Base-by-base conservation (phyloP, 345 rosid species). In the Salix udensis region DNA sequence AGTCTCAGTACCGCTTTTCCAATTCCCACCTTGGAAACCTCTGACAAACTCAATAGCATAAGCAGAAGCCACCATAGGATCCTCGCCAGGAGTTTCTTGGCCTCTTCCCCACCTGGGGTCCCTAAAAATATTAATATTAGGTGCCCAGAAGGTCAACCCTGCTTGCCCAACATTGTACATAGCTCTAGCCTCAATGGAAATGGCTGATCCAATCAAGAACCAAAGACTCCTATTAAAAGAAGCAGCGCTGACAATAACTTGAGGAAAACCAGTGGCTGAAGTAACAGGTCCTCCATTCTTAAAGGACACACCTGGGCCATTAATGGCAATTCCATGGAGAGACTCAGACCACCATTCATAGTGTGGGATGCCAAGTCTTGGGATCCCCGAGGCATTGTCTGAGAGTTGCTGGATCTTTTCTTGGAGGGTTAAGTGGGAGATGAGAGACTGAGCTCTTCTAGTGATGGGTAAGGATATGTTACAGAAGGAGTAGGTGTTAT, bases 51-150 rank as follows among this genome's bases (percentile, higher is more conserved):
- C 92, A 82, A 87, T 72, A 14, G 88, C 93, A 84, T 83, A 95
- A 60, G 88, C 92, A 26, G 97, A 89, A 67, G 82, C 90, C 24
- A 91, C 89, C 86, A 83, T 82, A 1, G 98, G 98, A 85, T 95
- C 98, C 74, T 95, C 98, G 3, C 98, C 97, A 3, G 97, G 96
- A 82, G 93, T 93, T 83, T 95, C 97, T 78, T 95, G 98, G 70
- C 97, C 97, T 79, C 98, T 89, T 1, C 98, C 97, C 98, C 98
- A 92, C 69, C 98, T 90, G 39, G 97, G 98, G 69, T 95, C 97
- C 82, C 97, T 86, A 72, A 91, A 95, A 72, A 95, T 84, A 50
- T 93, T 95, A 50, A 95, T 79, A 80, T 89, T 91, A 1, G 98
- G 98, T 7, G 97, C 98, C 98, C 98, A 91, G 75, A 84, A 92